phyloP scores from a whole-genome alignment of 306 rosid species.

The Begonia fuchsioides region DNA sequence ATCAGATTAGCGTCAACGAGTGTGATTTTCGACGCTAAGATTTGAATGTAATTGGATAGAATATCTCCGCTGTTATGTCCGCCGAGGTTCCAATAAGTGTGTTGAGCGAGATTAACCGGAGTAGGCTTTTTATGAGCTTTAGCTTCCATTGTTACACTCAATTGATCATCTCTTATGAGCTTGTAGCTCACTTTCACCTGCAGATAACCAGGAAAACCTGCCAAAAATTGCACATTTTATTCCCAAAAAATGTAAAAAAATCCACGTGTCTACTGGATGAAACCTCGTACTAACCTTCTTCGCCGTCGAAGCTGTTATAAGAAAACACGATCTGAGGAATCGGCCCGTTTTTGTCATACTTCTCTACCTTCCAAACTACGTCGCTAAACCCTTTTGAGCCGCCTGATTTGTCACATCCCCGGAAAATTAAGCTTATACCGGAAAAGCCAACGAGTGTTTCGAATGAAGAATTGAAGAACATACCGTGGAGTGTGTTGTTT shows the following conservation, averaged over 20 bases:
- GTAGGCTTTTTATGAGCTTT: constrained; percentile 9
- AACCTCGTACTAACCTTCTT: neutral
- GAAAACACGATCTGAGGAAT: constrained; percentile 5
- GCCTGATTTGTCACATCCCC: neutral
- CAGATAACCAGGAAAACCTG: constrained; percentile 5
- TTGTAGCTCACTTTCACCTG: constrained; percentile 3
- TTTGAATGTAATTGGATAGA: constrained; percentile 4
- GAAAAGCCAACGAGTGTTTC: no score
- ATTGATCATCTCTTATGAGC: constrained; percentile 1
- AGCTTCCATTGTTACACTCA: constrained; percentile 5
- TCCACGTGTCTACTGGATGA: no score
- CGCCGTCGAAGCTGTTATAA: constrained; percentile 4
- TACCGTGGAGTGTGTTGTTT: constrained; percentile 4
- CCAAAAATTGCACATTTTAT: no score
- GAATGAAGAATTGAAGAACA: no score
- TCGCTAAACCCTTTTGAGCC: constrained; percentile 10
- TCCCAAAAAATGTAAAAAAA: no score
- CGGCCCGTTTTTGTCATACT: neutral
- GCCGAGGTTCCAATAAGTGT: constrained; percentile 12
- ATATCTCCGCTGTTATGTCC: constrained; percentile 5
- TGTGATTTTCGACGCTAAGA: constrained; percentile 4
- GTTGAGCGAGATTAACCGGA: constrained; percentile 6
- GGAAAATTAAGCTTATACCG: no score
- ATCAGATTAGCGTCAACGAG: neutral
- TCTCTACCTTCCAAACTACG: constrained; percentile 7